Conservation (phyloP, 441 rosid genomes). For the Codiaeum variegatum region DNA sequence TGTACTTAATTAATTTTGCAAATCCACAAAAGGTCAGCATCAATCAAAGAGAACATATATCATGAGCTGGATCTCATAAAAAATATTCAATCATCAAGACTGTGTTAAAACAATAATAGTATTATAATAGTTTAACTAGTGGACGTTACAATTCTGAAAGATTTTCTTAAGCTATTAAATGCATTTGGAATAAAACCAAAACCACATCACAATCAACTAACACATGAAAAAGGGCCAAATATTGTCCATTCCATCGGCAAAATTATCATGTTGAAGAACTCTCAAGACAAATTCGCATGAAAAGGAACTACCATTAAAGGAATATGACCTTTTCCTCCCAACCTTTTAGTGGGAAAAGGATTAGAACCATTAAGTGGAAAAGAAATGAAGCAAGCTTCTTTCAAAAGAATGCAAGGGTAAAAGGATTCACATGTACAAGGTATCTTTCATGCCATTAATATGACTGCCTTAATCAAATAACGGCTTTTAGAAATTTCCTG, state of each 20-base stretch:
- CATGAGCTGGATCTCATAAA: not conserved
- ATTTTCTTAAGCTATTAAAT: not conserved
- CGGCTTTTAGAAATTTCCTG: not conserved
- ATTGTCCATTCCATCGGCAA: not conserved
- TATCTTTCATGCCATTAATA: not conserved
- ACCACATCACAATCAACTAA: not conserved
- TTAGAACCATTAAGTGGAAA: not conserved
- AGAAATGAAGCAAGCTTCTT: not conserved
- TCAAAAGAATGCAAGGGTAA: not conserved
- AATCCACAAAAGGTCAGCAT: not conserved
- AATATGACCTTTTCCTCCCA: not conserved
- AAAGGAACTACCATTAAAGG: not conserved
- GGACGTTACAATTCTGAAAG: not conserved
- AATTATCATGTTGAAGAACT: not conserved
- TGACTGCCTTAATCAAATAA: not conserved
- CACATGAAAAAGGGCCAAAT: not conserved
- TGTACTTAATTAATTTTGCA: not conserved
- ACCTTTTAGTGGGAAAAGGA: not conserved
- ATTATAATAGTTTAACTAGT: not conserved
- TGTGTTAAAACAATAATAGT: not conserved
- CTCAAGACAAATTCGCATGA: not conserved
- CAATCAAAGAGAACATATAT: not conserved
- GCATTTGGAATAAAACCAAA: not conserved
- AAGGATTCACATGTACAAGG: not conserved
- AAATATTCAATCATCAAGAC: not conserved